phyloP scores from a whole-genome alignment of 1,139 yeast genomes.

The Blastobotrys apis region DNA sequence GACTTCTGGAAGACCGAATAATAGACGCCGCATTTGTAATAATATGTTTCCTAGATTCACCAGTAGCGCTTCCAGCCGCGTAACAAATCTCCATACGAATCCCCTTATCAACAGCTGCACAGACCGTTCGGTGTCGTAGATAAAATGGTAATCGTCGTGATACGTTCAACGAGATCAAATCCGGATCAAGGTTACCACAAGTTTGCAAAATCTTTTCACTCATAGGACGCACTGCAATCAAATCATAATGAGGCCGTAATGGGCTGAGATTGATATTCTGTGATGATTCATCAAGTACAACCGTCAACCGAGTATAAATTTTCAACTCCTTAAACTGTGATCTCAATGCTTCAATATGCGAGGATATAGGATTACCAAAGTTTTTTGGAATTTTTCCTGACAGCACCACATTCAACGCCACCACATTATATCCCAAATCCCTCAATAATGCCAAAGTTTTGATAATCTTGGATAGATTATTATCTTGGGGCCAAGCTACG shows the following conservation, averaged over 20 bases:
- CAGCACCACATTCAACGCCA: slow-evolving; percentile 66
- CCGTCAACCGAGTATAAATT: slow-evolving; percentile 68
- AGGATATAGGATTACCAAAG: slow-evolving; percentile 29
- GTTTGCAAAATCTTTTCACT: slow-evolving; percentile 75
- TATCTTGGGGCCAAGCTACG: slow-evolving; percentile 72
- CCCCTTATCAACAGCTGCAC: slow-evolving; percentile 81
- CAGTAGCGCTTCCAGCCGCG: slow-evolving; percentile 30
- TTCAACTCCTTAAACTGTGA: slow-evolving; percentile 40
- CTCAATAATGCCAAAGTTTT: slow-evolving; percentile 26
- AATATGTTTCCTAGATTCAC: slow-evolving; percentile 50
- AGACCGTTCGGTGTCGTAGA: slow-evolving; percentile 76
- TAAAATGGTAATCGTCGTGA: slow-evolving; percentile 65
- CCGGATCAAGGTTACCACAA: slow-evolving; percentile 67
- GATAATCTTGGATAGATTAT: slow-evolving; percentile 33
- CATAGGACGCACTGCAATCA: slow-evolving; percentile 75
- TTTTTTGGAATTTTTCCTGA: slow-evolving; percentile 56
- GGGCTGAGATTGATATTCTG: slow-evolving; percentile 66
- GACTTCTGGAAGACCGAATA: slow-evolving; percentile 74
- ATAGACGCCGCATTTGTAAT: slow-evolving; percentile 70
- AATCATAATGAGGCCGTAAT: slow-evolving; percentile 49
- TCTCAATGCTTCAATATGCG: slow-evolving; percentile 29
- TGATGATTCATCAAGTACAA: slow-evolving; percentile 71
- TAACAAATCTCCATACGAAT: slow-evolving; percentile 77
- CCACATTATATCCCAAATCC: slow-evolving; percentile 61
- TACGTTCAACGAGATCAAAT: slow-evolving; percentile 70